Evolutionary conservation across 331 rosid species (phyloP).

Genomic region (Quercus tomentella): DNA sequence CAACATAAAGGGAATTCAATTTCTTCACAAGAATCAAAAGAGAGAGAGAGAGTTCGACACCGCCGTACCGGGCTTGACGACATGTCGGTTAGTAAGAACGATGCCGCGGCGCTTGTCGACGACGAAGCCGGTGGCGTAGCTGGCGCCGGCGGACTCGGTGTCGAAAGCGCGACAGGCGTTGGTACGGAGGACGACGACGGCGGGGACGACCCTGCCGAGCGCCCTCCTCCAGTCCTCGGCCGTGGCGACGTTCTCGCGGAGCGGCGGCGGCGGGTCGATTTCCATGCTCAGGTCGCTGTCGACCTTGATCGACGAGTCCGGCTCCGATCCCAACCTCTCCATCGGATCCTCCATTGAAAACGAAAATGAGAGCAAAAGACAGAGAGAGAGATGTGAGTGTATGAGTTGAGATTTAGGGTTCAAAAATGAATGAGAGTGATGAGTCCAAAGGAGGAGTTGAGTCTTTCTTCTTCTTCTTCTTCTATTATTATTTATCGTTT

Average conservation of each 20-base stretch:
- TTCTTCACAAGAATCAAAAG: too few relatives aligned
- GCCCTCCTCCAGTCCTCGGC: conserved; percentile 95
- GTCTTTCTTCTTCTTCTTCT: too few relatives aligned
- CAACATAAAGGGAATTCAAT: background rate
- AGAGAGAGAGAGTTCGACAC: too few relatives aligned
- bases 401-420: too few relatives aligned
- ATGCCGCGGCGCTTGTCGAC: conserved; percentile 93
- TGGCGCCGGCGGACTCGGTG: conserved; percentile 81
- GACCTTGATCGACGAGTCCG: conserved; percentile 31
- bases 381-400: too few relatives aligned
- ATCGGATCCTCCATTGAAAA: conserved; percentile 54
- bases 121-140: conserved; percentile 89
- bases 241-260: conserved; percentile 59
- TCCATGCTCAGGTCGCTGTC: conserved; percentile 71
- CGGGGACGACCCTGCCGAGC: conserved; percentile 77
- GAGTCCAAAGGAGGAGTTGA: too few relatives aligned
- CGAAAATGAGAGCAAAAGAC: too few relatives aligned
- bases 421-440: too few relatives aligned
- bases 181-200: conserved; percentile 81
- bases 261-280: conserved; percentile 64
- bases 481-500: too few relatives aligned
- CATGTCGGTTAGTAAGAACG: conserved; percentile 94
- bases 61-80: conserved; percentile 76
- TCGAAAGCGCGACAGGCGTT: conserved; percentile 89
- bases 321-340: conserved; percentile 57